Base-by-base conservation (phyloP, 768 basidiomycete genomes). In the Mycena epipterygia region DNA sequence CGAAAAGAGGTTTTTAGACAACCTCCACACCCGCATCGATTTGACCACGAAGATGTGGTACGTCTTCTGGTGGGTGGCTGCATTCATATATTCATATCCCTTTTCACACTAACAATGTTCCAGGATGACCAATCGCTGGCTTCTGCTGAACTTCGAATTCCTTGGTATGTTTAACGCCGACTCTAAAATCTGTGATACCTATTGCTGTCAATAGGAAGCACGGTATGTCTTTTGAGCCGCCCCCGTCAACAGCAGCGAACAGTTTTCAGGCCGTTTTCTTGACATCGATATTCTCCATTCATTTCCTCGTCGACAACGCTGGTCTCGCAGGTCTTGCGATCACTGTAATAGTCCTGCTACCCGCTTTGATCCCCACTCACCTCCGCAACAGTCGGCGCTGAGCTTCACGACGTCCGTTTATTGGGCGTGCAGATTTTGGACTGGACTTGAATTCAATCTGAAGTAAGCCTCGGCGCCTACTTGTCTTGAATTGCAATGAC, bases 1-100 rank as follows among this genome's bases (percentile, higher is more conserved):
- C 0, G 95, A 97, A 77, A 82, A 82, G 48, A 83, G 88, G 7
- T 97, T 98, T 85, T 82, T 96, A 74, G 87, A 93, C 64, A 87
- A 87, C 67, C 82, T 96, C 9, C 93, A 94, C 76, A 72, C 74
- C 5, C 94, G 93, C 78, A 86, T 96, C 32, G 93, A 96, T 72
- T 80, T 86, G 17, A 51, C 56, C 11, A 57, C 27, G 56, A n/a
- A n/a, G n/a, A n/a, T n/a, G n/a, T n/a, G 39, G 68, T 39, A 16
- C 16, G 37, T 16, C 9, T 39, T 16, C 16, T 39, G 37, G 16
- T 16, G n/a, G 16, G 16, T 39, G 8, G 8, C 37, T 16, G 16
- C 16, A 9, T 39, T 8, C 9, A 9, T 16, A 39, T 39, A n/a
- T n/a, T n/a, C n/a, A n/a, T 39, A 16, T 9, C 8, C 37, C 29